These are phyloP conservation scores for Chalaropsis thielavioides DNA, from an alignment of 2,329 filamentous ascomycete species.

Conservation along the genomic window DNA sequence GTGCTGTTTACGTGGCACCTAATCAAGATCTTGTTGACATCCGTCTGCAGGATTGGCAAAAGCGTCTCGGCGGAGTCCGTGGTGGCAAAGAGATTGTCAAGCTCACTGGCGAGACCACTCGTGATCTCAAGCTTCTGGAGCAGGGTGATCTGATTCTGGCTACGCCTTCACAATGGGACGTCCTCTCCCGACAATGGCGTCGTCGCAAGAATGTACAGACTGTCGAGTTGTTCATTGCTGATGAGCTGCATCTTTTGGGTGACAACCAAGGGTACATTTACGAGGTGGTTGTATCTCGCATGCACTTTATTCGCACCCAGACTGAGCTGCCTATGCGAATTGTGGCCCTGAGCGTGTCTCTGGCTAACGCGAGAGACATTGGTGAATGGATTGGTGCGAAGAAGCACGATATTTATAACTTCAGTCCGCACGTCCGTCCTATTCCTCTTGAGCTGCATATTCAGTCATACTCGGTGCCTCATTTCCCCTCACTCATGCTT, in stretches of 20 bases:
- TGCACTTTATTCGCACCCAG: slow-evolving; percentile 89
- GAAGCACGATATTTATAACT: slow-evolving; percentile 98
- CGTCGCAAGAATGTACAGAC: slow-evolving; percentile 87
- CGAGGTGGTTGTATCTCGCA: slow-evolving; percentile 91
- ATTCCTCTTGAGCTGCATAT: slow-evolving; percentile 87
- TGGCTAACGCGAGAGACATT: slow-evolving; percentile 84
- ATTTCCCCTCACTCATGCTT: slow-evolving; percentile 96
- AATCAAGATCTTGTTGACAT: slow-evolving; percentile 86
- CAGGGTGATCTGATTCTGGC: slow-evolving; percentile 79
- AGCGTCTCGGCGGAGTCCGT: slow-evolving; percentile 53
- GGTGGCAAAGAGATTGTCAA: slow-evolving; percentile 87
- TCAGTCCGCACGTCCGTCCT: slow-evolving; percentile 80
- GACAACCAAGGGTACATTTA: slow-evolving; percentile 79
- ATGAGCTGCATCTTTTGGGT: slow-evolving; percentile 87
- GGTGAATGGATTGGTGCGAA: slow-evolving; percentile 96
- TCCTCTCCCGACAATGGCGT: slow-evolving; percentile 90
- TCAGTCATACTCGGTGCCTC: slow-evolving; percentile 87
- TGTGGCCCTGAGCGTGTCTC: slow-evolving; percentile 75
- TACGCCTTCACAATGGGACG: slow-evolving; percentile 90
- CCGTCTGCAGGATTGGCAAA: slow-evolving; percentile 70
- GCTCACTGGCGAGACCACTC: slow-evolving; percentile 80
- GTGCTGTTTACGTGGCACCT: slow-evolving; percentile 85
- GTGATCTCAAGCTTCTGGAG: slow-evolving; percentile 78
- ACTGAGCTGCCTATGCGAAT: slow-evolving; percentile 75
- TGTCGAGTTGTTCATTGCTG: slow-evolving; percentile 81